Percentiles rank a stretch among this genome's conserved stretches.
Evolutionary conservation across 495 filamentous ascomycete species (phyloP).

Genomic region (Recurvomyces mirabilis): DNA sequence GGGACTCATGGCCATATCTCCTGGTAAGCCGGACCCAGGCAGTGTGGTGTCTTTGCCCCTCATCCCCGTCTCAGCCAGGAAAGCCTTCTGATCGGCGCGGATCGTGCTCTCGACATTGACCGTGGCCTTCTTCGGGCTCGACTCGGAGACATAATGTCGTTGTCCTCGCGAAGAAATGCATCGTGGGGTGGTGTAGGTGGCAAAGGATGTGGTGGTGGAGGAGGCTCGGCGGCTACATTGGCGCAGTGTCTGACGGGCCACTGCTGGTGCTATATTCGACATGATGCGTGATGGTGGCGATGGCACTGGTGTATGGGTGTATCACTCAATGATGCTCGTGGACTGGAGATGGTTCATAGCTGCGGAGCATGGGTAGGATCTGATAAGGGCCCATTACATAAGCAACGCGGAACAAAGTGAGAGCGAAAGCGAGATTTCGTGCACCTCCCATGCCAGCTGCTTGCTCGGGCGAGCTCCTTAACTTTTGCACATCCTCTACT

Average conservation of each 20-base stretch:
- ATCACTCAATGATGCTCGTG: too few relatives aligned
- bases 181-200: constrained; percentile 32
- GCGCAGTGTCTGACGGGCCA: constrained; percentile 68
- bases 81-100: constrained; percentile 69
- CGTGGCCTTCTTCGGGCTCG: constrained; percentile 66
- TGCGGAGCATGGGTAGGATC: too few relatives aligned
- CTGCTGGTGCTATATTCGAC: constrained; percentile 59
- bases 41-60: constrained; percentile 42
- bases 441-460: too few relatives aligned
- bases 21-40: constrained; percentile 44
- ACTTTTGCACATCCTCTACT: too few relatives aligned
- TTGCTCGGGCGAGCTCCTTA: too few relatives aligned
- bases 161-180: constrained; percentile 34
- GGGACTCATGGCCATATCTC: constrained; percentile 64
- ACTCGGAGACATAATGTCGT: constrained; percentile 74
- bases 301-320: too few relatives aligned
- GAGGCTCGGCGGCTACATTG: constrained; percentile 36
- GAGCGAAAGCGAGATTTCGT: too few relatives aligned
- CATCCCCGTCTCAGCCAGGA: constrained; percentile 59
- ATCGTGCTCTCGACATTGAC: constrained; percentile 74
- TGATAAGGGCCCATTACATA: too few relatives aligned
- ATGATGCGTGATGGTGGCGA: too few relatives aligned
- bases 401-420: too few relatives aligned
- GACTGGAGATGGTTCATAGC: too few relatives aligned
- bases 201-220: constrained; percentile 11